Conservation (phyloP, 306 rosid genomes). For the Fragaria vesca region DNA sequence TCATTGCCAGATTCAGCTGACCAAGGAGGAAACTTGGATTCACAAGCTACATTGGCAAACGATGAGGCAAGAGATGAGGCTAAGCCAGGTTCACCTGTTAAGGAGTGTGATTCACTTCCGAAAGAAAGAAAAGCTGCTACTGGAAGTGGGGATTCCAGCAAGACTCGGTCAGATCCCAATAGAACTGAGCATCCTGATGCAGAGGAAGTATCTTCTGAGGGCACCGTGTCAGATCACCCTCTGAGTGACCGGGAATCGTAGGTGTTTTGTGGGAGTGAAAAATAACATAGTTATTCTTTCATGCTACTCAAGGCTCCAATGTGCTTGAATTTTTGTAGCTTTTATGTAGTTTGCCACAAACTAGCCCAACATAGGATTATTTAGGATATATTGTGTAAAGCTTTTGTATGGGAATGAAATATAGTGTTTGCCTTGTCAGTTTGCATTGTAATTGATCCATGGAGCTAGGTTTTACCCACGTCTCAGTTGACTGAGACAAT, state of each 20-base stretch:
- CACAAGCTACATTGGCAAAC: constrained; percentile 39
- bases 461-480: constrained; percentile 13
- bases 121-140: constrained; percentile 28
- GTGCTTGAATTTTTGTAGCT: constrained; percentile 92
- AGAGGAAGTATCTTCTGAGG: constrained; percentile 82
- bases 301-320: constrained; percentile 55
- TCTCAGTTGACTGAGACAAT: constrained; percentile 8
- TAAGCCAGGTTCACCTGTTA: constrained; percentile 10
- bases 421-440: constrained; percentile 55
- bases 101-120: too few relatives aligned
- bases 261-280: constrained; percentile 39
- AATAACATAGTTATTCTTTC: constrained; percentile 53
- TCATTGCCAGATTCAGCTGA: constrained; percentile 61
- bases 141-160: constrained; percentile 81
- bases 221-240: constrained; percentile 85
- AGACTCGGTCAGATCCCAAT: constrained; percentile 81
- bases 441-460: constrained; percentile 12
- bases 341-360: constrained; percentile 46
- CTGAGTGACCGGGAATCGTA: constrained; percentile 63
- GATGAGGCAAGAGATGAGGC: constrained; percentile 28
- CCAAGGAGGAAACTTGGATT: constrained; percentile 45
- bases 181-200: constrained; percentile 50
- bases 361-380: constrained; percentile 52
- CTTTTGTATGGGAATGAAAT: constrained; percentile 67
- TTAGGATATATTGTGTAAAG: constrained; percentile 65